Conservation (phyloP, 164 flowering plant genomes). For the Buxus sempervirens region DNA sequence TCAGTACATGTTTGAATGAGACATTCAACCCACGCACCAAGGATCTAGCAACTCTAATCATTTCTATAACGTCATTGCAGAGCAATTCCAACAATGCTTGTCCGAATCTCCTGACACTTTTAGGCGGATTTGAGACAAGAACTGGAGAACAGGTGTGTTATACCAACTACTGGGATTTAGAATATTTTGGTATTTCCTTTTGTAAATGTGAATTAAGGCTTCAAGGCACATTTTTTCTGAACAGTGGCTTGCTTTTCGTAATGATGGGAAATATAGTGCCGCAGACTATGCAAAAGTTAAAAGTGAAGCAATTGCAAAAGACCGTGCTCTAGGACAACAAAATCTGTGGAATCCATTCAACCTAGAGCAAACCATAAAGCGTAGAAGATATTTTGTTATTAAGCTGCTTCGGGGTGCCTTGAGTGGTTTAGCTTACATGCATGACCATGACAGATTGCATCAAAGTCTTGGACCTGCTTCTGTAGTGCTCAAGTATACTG, state of each 20-base stretch:
- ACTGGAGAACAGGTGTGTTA: constrained; percentile 87
- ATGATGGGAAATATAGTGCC: constrained; percentile 80
- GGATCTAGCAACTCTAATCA: no score
- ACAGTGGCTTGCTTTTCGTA: constrained; percentile 95
- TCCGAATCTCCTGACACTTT: constrained; percentile 61
- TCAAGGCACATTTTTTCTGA: constrained; percentile 17
- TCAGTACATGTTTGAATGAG: no score
- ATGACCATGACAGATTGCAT: constrained; percentile 76
- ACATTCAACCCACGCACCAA: no score
- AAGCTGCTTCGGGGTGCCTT: constrained; percentile 68
- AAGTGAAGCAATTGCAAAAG: constrained; percentile 55
- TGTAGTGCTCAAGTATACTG: constrained; percentile 75
- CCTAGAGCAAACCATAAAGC: constrained; percentile 42
- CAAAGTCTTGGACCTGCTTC: constrained; percentile 98
- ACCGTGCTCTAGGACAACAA: constrained; percentile 26
- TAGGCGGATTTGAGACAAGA: constrained; percentile 92
- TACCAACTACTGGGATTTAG: constrained; percentile 10
- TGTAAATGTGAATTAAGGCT: constrained; percentile 3
- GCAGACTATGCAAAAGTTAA: constrained; percentile 79
- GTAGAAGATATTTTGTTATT: constrained; percentile 55
- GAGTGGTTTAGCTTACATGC: constrained; percentile 84
- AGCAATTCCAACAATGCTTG: constrained; percentile 44
- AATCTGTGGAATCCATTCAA: constrained; percentile 68
- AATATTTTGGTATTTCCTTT: background rate
- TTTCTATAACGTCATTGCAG: constrained; percentile 29